Evolutionary conservation across 352 stramenopile genomes (phyloP).

Genomic region (Thraustochytrium sp.): DNA sequence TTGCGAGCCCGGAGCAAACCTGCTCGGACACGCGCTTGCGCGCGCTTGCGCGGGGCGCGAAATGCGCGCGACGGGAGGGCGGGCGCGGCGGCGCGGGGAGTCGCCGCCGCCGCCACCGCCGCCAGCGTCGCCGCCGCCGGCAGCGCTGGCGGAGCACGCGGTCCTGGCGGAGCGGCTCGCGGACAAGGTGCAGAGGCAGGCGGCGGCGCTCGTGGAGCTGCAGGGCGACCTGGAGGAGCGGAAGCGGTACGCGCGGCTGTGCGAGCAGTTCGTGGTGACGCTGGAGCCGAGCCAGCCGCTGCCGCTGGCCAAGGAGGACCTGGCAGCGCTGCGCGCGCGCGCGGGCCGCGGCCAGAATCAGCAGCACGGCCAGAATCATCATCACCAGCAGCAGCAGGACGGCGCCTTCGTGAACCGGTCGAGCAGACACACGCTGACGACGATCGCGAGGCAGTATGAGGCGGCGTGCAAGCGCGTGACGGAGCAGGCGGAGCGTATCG

Average conservation of each 20-base stretch:
- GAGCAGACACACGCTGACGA: slow-evolving; percentile 31
- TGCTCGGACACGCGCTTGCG: no score
- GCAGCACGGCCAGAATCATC: no score
- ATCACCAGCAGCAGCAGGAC: no score
- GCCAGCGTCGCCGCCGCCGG: background rate
- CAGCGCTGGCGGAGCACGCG: background rate
- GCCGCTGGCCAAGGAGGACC: slow-evolving; percentile 18
- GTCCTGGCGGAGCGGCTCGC: background rate
- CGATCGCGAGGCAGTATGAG: slow-evolving; percentile 13
- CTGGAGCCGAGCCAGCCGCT: slow-evolving; percentile 18
- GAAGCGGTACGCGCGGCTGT: background rate
- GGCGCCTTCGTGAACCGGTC: background rate
- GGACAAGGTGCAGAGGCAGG: slow-evolving; percentile 3
- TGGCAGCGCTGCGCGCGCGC: background rate
- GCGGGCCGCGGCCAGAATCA: no score
- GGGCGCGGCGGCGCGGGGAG: background rate
- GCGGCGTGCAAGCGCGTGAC: background rate
- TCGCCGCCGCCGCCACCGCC: slow-evolving; percentile 24
- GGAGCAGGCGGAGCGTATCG: background rate
- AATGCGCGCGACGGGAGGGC: no score
- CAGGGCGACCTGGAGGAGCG: slow-evolving; percentile 30
- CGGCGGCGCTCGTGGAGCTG: background rate
- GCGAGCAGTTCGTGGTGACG: slow-evolving; percentile 33
- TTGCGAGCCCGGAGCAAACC: no score
- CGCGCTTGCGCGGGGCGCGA: no score